Base-by-base conservation (phyloP, 352 stramenopile genomes). In the Pythium rhizo-oryzae region DNA sequence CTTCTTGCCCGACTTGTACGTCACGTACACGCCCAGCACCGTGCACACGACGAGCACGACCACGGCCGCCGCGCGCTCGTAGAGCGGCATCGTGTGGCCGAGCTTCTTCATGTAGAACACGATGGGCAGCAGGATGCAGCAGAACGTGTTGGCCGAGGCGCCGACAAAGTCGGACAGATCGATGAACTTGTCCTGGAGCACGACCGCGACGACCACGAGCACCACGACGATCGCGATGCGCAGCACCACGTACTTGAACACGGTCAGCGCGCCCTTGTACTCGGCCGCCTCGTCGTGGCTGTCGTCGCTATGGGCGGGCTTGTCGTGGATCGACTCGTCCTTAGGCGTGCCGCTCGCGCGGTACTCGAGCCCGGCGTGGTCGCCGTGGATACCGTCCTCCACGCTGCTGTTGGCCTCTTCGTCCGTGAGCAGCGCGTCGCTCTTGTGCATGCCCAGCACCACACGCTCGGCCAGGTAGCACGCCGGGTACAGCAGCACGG, bases 21-120 rank as follows among this genome's bases (percentile, higher is more conserved):
- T 76, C 18, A 89, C 79, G 66, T 89, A 91, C 58, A 63, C 72
- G 16, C 80, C 81, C 7, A 82, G 65, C 41, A 66, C 53, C 24
- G 74, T 65, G 46, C 81, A 89, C 33, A 89, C 66, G 0, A 76
- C 46, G 11, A 91, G 64, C 28, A 88, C 69, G 2, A 85, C 2
- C 8, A 73, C 13, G 12, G 75, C 75, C 0, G 72, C 67, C 19
- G 69, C 62, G 23, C 65, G 64, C 65, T 90, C 81, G 53, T 73
- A 71, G 0, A 79, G 25, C 15, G 67, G 67, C 58, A 81, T 88
- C 24, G 59, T 58, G 41, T 74, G 53, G 79, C 80, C 85, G 53
- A 86, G 75, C 55, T 82, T 76, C 70, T 89, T 90, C 18, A 89
- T 59, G 78, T 91, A 91, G 72, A 91, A 90, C 62, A 82, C 65